Base-by-base conservation (phyloP, 192 early-diverging fungal genomes). In the Coemansia sp. region DNA sequence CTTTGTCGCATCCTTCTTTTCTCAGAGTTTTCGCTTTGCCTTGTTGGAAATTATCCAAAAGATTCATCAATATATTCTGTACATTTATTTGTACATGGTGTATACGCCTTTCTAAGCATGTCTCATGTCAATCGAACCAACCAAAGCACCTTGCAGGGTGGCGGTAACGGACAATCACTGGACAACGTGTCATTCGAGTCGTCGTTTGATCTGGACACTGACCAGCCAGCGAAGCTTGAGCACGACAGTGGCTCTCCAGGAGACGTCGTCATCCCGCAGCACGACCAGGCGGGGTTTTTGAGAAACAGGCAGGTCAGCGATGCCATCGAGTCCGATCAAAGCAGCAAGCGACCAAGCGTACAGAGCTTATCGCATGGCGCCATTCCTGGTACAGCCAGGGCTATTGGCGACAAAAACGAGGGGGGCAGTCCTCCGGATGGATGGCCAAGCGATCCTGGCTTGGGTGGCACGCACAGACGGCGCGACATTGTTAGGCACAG, bases 361-460 rank as follows among this genome's bases (percentile, higher is more conserved):
- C 19, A 48, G 8, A 48, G 47, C 13, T 22, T 2, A 23, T 20
- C 47, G 3, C 22, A 48, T 22, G 22, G 13, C 19, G 47, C 19
- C 23, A 25, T 48, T 22, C 47, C 47, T 22, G 23, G 7, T 27
- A 3, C 8, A 3, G 6, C 9, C 6, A 11, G 47, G 3, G 52
- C 42, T 1, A 59, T 48, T 31, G 20, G 41, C 7, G 59, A 61
- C 31, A 60, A 58, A 14, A 37, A 19, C 25, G 2, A 40, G 7
- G 67, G 55, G 4, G 66, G 59, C 25, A 41, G 45, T 17, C 48
- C 60, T 9, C 34, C 30, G 17, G 64, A 57, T 25, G 60, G 67
- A 20, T 70, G 74, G 67, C 61, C 56, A 1, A 29, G 42, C n/a
- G 61, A 50, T 17, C 1, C 66, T n/a, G 59, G 45, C 10, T 31